Evolutionary conservation across 2,329 filamentous ascomycete genomes (phyloP).

Genomic region (Aspergillus udagawae): DNA sequence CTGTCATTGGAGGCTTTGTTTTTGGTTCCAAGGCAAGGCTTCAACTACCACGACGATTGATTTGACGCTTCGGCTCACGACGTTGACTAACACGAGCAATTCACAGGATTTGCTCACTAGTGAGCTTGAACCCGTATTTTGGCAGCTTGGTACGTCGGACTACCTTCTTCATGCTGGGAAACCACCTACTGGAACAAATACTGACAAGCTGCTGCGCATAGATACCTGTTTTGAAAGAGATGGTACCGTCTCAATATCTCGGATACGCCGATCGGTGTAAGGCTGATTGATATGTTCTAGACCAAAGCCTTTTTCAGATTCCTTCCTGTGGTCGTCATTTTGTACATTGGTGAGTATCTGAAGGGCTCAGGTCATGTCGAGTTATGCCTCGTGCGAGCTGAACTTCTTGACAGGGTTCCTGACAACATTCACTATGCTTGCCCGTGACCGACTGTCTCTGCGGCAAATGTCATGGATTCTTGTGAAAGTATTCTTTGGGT

Average conservation of each 20-base stretch:
- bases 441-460: slow-evolving; percentile 53
- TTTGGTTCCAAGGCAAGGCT: slow-evolving; percentile 65
- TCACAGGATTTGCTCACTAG: slow-evolving; percentile 72
- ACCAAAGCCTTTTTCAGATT: slow-evolving; percentile 88
- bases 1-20: slow-evolving; percentile 83
- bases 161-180: slow-evolving; percentile 5
- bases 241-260: slow-evolving; percentile 51
- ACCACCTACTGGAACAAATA: slow-evolving; percentile 3
- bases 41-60: background rate
- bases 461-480: slow-evolving; percentile 58
- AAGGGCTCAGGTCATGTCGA: background rate
- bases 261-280: slow-evolving; percentile 8
- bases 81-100: slow-evolving; percentile 14
- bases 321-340: slow-evolving; percentile 68
- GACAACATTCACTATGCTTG: slow-evolving; percentile 67
- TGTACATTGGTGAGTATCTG: slow-evolving; percentile 63
- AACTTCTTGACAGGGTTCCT: slow-evolving; percentile 60
- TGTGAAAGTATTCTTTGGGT: slow-evolving; percentile 61
- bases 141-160: slow-evolving; percentile 42
- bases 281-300: slow-evolving; percentile 36
- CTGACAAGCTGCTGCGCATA: slow-evolving; percentile 27
- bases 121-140: slow-evolving; percentile 86
- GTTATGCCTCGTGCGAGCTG: slow-evolving; percentile 5
- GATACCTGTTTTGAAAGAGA: slow-evolving; percentile 88
- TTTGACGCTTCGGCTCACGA: slow-evolving; percentile 3